Evolutionary conservation across 164 flowering plant genomes (phyloP).

Genomic region (Macadamia integrifolia): DNA sequence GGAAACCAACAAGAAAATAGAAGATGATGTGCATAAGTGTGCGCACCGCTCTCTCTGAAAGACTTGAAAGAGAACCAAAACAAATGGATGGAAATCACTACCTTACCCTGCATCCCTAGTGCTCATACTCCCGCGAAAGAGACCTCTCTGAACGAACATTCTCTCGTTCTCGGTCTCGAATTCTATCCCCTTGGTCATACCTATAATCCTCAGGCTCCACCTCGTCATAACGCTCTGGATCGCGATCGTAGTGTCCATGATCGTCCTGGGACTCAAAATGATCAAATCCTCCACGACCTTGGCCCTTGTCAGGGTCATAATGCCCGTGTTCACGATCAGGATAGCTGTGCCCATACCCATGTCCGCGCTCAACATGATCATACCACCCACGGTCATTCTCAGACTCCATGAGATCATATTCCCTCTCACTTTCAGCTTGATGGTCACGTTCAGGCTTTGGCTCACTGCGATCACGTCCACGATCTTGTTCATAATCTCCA

Average conservation of each 20-base stretch:
- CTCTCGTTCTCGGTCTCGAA: constrained; percentile 36
- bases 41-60: no score
- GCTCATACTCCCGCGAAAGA: constrained; percentile 47
- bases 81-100: no score
- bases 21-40: no score
- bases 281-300: constrained; percentile 31
- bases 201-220: constrained; percentile 52
- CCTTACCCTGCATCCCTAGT: constrained; percentile 7
- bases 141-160: constrained; percentile 50
- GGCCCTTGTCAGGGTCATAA: constrained; percentile 41
- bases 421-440: constrained; percentile 37
- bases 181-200: constrained; percentile 35
- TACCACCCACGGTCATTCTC: constrained; percentile 44
- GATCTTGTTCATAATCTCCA: constrained; percentile 27
- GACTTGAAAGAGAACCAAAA: no score
- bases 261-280: constrained; percentile 35
- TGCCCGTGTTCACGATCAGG: constrained; percentile 19
- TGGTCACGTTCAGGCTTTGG: constrained; percentile 48
- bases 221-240: constrained; percentile 34
- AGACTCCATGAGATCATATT: constrained; percentile 36
- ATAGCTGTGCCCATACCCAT: constrained; percentile 17
- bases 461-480: constrained; percentile 49
- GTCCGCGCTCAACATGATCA: constrained; percentile 15
- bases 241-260: constrained; percentile 28
- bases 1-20: no score